Conservation (phyloP, 2,329 filamentous ascomycete species). For the Fusarium sambucinum region DNA sequence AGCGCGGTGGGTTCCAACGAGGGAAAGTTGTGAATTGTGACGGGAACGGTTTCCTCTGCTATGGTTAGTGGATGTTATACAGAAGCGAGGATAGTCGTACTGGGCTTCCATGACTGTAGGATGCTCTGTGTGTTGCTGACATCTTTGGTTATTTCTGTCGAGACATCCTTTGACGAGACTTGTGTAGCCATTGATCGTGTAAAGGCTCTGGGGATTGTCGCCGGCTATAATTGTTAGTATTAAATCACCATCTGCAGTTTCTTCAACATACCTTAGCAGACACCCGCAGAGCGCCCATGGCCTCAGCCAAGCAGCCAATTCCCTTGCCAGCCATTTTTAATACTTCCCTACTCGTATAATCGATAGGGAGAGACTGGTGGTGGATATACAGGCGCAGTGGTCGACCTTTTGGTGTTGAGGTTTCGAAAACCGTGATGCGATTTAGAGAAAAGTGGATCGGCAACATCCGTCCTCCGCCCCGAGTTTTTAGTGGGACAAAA, state of each 20-base stretch:
- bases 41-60: constrained; percentile 73
- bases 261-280: constrained; percentile 55
- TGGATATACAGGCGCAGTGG: constrained; percentile 5
- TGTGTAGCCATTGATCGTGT: constrained; percentile 70
- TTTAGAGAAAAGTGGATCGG: constrained; percentile 46
- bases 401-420: constrained; percentile 23
- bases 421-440: constrained; percentile 47
- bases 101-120: constrained; percentile 59
- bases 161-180: constrained; percentile 53
- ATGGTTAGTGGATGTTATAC: constrained; percentile 17
- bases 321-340: constrained; percentile 61
- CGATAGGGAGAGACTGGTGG: constrained; percentile 22
- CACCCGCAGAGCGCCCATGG: constrained; percentile 63
- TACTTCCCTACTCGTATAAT: neutral
- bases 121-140: constrained; percentile 49
- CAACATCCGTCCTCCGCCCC: constrained; percentile 46
- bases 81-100: constrained; percentile 49
- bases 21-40: constrained; percentile 92
- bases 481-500: constrained; percentile 49
- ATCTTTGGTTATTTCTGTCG: constrained; percentile 49
- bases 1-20: constrained; percentile 85
- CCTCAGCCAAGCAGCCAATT: constrained; percentile 64
- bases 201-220: constrained; percentile 56
- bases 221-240: constrained; percentile 49
- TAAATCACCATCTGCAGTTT: constrained; percentile 21